Percentiles rank a stretch among this genome's conserved stretches.
phyloP scores from a whole-genome alignment of 768 basidiomycete species.

The Tubosaeta sp. region DNA sequence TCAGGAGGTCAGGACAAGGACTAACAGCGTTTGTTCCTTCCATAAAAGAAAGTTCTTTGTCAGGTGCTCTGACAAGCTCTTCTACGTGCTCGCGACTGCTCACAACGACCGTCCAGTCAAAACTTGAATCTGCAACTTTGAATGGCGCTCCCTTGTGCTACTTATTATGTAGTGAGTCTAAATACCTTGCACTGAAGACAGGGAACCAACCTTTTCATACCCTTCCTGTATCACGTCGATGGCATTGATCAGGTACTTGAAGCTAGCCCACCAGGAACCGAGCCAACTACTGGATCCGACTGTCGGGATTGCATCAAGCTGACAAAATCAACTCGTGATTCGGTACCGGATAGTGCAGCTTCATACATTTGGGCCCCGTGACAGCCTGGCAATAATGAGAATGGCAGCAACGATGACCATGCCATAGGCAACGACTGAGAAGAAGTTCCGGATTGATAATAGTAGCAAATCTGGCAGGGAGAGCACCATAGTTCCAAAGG shows the following conservation, averaged over 20 bases:
- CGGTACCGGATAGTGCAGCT: not conserved
- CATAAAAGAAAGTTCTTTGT: constrained; percentile 31
- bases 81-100: constrained; percentile 30
- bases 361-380: not conserved
- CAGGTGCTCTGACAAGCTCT: constrained; percentile 37
- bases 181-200: not conserved
- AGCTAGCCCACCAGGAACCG: constrained; percentile 23
- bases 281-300: constrained; percentile 22
- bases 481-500: not conserved
- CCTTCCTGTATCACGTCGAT: constrained; percentile 26
- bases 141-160: constrained; percentile 27
- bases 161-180: not conserved
- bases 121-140: constrained; percentile 21
- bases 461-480: not conserved
- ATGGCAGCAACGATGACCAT: not conserved
- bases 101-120: constrained; percentile 38
- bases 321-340: not conserved
- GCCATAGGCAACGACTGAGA: not conserved
- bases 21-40: constrained; percentile 31
- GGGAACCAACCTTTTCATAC: constrained; percentile 22
- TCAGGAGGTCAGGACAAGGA: not conserved
- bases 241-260: constrained; percentile 16
- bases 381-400: not conserved
- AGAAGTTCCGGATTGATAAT: not conserved
- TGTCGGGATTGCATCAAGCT: constrained; percentile 28